phyloP scores from a whole-genome alignment of 192 early-diverging fungal genomes.

The Phlyctochytrium bullatum region DNA sequence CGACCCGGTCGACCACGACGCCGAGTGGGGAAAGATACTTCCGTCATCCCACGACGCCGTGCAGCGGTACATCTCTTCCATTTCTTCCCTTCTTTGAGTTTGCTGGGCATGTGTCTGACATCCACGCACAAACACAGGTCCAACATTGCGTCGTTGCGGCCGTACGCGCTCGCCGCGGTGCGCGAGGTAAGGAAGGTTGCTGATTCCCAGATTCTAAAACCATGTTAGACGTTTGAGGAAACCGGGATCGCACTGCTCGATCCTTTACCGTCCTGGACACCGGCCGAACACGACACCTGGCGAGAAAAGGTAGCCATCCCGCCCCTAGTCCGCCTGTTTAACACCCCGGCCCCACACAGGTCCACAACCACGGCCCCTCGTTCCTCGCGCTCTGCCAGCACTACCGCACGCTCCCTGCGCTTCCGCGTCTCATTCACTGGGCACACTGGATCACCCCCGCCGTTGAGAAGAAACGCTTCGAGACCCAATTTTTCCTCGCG shows the following conservation, averaged over 20 bases:
- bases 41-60: too few species aligned
- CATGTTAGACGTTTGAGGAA: slow-evolving; percentile 77
- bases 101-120: too few species aligned
- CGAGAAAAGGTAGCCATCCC: slow-evolving; percentile 36
- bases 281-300: slow-evolving; percentile 34
- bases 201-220: not conserved
- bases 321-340: too few species aligned
- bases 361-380: slow-evolving; percentile 46
- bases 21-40: slow-evolving; percentile 4
- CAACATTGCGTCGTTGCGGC: too few species aligned
- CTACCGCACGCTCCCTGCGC: slow-evolving; percentile 40
- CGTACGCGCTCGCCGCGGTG: slow-evolving; percentile 61
- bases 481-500: slow-evolving; percentile 64
- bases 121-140: too few species aligned
- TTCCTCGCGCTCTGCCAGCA: slow-evolving; percentile 51
- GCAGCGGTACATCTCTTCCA: too few species aligned
- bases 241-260: slow-evolving; percentile 63
- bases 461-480: slow-evolving; percentile 54
- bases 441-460: slow-evolving; percentile 68
- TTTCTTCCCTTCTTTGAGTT: too few species aligned
- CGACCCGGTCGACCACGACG: slow-evolving; percentile 23
- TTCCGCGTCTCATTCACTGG: slow-evolving; percentile 54
- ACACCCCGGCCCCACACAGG: too few species aligned
- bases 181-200: slow-evolving; percentile 26
- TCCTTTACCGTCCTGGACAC: slow-evolving; percentile 19